A percentile compares a stretch with the other conserved stretches of the same genome.
Conservation (phyloP, 1,139 yeast species). For the Lodderomyces theae region DNA sequence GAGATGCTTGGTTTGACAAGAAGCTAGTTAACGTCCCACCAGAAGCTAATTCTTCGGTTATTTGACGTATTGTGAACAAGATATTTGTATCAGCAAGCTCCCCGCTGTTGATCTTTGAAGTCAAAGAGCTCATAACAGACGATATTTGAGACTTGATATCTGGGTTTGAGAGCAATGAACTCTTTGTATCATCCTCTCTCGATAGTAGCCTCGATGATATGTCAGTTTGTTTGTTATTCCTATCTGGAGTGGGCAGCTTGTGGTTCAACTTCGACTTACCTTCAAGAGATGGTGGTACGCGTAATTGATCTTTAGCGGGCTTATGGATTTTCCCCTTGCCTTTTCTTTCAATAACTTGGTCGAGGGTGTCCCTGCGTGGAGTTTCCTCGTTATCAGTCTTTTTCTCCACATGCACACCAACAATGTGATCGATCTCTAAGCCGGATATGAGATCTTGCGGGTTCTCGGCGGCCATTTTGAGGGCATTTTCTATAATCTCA, state of each 20-base stretch:
- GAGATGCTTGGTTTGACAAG: constrained; percentile 16
- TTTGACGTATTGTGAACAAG: constrained; percentile 38
- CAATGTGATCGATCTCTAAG: constrained; percentile 37
- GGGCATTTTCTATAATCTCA: constrained; percentile 70
- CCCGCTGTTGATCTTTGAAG: constrained; percentile 20
- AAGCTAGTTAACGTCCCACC: constrained; percentile 17
- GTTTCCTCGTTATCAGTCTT: no score
- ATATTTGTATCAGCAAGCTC: constrained; percentile 30
- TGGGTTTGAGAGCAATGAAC: constrained; percentile 12
- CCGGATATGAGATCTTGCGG: constrained; percentile 56
- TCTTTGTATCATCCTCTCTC: constrained; percentile 1
- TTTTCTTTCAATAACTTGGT: no score
- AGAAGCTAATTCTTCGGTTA: constrained; percentile 39
- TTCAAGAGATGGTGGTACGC: constrained; percentile 1
- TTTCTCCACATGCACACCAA: background rate
- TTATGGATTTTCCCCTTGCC: background rate
- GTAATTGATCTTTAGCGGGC: constrained; percentile 2
- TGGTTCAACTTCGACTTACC: background rate
- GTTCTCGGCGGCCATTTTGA: constrained; percentile 68
- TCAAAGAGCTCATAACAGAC: constrained; percentile 26
- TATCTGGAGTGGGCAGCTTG: no score
- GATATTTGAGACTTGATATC: constrained; percentile 30
- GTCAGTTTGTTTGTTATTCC: background rate
- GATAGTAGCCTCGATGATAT: background rate
- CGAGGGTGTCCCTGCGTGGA: no score